Base-by-base conservation (phyloP, 164 flowering plant genomes). In the Sextonia rubra region DNA sequence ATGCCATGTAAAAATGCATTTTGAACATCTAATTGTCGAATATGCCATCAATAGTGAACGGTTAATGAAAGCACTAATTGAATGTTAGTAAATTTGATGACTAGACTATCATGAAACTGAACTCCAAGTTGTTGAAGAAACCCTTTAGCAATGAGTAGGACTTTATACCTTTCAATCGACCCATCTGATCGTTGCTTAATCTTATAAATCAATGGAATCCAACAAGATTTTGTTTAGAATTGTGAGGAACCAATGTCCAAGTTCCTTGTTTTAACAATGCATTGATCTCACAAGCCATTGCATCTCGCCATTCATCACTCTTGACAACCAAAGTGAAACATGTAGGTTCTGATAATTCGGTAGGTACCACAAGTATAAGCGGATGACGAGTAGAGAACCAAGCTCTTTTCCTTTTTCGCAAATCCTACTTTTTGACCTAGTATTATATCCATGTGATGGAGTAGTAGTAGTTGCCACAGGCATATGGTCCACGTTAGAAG, bases 61-160 rank as follows among this genome's bases (percentile, higher is more conserved):
- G 25, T 11, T 12, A 63, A 4, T 4, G 29, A 6, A n/a, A 63
- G 49, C 6, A 66, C 22, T 30, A 22, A 3, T 3, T 20, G 49
- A n/a, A 66, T 66, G 8, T 11, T 66, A 1, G 69, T n/a, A n/a
- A n/a, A 52, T 67, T 47, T 67, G 11, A 44, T 23, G 11, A 67
- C 26, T 5, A 23, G 69, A 47, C 52, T 67, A 17, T 67, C 69
- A 9, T n/a, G 12, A 44, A 32, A 67, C 17, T 67, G 23, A 2
- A 67, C 12, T 17, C 52, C 52, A 18, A 2, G 12, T 32, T 67
- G 23, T 47, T 67, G 69, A 67, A 32, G 69, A 67, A 67, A 67
- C 12, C 69, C 52, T 32, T 44, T 67, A 15, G 52, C 52, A 1
- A 67, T 12, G 5, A 64, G 17, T 12, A 27, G 32, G 11, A 32